These are phyloP conservation scores for Pleurotus tuber-regium DNA, from an alignment of 768 basidiomycete genomes.

Conservation along the genomic window DNA sequence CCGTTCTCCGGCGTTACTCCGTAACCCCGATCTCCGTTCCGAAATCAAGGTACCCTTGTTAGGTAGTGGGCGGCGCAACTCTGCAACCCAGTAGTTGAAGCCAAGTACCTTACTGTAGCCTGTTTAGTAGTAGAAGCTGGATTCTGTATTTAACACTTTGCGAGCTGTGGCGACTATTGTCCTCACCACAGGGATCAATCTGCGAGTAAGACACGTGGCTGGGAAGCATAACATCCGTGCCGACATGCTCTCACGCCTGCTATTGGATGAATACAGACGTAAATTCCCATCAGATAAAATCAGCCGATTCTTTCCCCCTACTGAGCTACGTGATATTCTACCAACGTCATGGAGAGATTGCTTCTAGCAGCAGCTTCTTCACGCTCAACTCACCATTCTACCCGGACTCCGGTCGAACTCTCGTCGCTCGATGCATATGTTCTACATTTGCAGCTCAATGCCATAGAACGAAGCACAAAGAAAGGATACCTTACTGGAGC, in stretches of 20 bases:
- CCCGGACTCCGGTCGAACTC: no score
- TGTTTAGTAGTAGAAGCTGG: no score
- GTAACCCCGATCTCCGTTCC: no score
- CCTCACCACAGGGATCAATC: constrained; percentile 15
- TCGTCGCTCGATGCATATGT: constrained; percentile 15
- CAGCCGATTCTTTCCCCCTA: constrained; percentile 18
- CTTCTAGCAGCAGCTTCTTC: neutral
- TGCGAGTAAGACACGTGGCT: constrained; percentile 16
- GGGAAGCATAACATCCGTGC: constrained; percentile 15
- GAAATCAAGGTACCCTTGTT: no score
- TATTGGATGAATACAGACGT: constrained; percentile 16
- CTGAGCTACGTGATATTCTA: no score
- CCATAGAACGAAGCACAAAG: constrained; percentile 17
- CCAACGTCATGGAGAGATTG: constrained; percentile 14
- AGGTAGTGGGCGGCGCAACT: no score
- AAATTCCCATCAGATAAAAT: constrained; percentile 16
- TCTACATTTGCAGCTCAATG: constrained; percentile 17
- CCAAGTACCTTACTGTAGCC: no score
- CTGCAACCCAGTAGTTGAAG: no score
- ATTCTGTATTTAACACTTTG: no score
- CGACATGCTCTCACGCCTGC: constrained; percentile 16
- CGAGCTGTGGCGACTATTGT: constrained; percentile 15
- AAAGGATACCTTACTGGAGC: constrained; percentile 19
- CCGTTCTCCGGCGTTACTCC: no score
- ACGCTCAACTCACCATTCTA: no score